Base-by-base conservation (phyloP, 257 asterid genomes). In the Capsicum baccatum region DNA sequence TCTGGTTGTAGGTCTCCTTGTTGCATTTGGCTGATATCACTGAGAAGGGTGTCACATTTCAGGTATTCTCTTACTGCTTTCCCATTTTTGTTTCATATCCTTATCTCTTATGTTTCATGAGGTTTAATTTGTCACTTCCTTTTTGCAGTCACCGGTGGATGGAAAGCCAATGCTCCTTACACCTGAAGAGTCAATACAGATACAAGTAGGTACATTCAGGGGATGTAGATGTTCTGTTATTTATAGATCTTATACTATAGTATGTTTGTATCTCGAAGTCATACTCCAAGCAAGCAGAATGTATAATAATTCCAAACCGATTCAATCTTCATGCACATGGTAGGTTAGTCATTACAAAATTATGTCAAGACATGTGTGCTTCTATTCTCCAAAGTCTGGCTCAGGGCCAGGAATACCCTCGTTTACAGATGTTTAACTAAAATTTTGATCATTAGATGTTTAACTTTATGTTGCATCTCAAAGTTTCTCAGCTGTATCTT, bases 1-100 rank as follows among this genome's bases (percentile, higher is more conserved):
- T 71, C 80, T 87, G 83, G 73, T 88, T 88, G 82, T 85, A 96
- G 99, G 99, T 97, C 67, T 97, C 99, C 66, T 87, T 97, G 86
- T 89, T 97, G 94, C 97, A 97, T 87, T 89, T 97, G 94, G 99
- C 99, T 42, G 99, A 97, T 88, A 97, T 97, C 85, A 95, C 99
- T 0, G 99, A 97, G 85, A 63, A 93, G 68, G 99, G 99, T 58
- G 99, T 96, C 62, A 96, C 98, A 44, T 96, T 96, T 89, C 99
- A 96, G 99, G 99, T 96, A 88, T 74, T 78, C 86, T 16, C 37
- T 79, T 78, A 14, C 52, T 78, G 4, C 50, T 54, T 56, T 39
- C 62, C 56, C 74, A 19, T 57, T 42, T 82, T 55, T 50, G 63
- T 35, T 64, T 52, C 60, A 37, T 81, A 83, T 82, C 19, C 76